Conservation (phyloP, 805 yeast species). For the Yarrowia phangngaensis region DNA sequence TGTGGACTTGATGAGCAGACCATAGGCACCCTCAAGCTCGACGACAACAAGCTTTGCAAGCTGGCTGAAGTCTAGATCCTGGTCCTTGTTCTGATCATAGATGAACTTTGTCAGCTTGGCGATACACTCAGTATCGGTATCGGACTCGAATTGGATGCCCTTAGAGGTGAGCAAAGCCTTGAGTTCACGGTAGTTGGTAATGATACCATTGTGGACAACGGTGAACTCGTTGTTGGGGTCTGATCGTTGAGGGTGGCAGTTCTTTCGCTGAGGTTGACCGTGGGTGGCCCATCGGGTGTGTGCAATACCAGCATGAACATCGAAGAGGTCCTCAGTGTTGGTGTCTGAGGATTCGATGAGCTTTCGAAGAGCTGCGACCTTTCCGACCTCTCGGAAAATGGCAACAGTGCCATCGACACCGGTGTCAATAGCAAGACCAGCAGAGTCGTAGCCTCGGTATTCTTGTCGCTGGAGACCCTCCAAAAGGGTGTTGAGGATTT, state of each 20-base stretch:
- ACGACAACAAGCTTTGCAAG: slow-evolving; percentile 86
- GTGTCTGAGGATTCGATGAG: slow-evolving; percentile 48
- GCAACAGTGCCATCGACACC: slow-evolving; percentile 66
- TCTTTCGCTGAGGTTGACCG: slow-evolving; percentile 79
- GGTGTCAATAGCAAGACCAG: slow-evolving; percentile 95
- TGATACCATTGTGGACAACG: slow-evolving; percentile 96
- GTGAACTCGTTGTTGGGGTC: slow-evolving; percentile 79
- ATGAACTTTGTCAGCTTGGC: slow-evolving; percentile 92
- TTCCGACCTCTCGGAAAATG: slow-evolving; percentile 83
- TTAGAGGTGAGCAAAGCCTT: slow-evolving; percentile 73
- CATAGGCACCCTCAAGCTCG: slow-evolving; percentile 97
- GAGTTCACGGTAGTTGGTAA: slow-evolving; percentile 90
- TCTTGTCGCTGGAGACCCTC: slow-evolving; percentile 76
- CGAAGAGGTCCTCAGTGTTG: slow-evolving; percentile 56
- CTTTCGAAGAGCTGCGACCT: slow-evolving; percentile 76
- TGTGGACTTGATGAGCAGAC: slow-evolving; percentile 82
- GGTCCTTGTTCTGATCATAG: slow-evolving; percentile 74
- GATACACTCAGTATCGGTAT: slow-evolving; percentile 96
- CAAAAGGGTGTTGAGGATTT: slow-evolving; percentile 79
- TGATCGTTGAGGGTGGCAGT: slow-evolving; percentile 96
- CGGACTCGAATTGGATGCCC: slow-evolving; percentile 81
- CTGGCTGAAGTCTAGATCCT: slow-evolving; percentile 79
- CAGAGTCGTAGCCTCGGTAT: slow-evolving; percentile 97
- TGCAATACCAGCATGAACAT: slow-evolving; percentile 91
- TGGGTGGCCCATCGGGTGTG: slow-evolving; percentile 99